These are phyloP conservation scores for Papiliotrema nemorosa DNA, from an alignment of 1,284 basidiomycete species.

Conservation along the genomic window DNA sequence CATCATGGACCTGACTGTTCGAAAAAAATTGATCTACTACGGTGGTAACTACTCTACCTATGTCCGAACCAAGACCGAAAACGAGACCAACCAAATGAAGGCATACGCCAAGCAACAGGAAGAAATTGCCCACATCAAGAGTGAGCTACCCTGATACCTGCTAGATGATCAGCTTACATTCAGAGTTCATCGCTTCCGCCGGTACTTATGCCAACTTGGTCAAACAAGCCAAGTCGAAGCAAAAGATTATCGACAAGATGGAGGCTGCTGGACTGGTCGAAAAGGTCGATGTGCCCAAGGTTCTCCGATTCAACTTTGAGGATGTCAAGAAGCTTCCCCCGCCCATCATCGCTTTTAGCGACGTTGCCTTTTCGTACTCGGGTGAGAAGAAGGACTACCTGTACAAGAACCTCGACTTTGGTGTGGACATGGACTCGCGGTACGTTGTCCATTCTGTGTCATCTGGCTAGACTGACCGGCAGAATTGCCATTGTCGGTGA, in stretches of 20 bases:
- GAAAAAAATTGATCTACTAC: conserved; percentile 71
- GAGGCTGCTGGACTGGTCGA: conserved; percentile 97
- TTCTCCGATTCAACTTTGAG: conserved; percentile 92
- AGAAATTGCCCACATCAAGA: conserved; percentile 96
- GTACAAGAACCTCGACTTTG: conserved; percentile 84
- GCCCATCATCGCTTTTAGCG: conserved; percentile 93
- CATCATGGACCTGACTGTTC: conserved; percentile 86
- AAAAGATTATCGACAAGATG: conserved; percentile 99
- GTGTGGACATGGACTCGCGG: conserved; percentile 68
- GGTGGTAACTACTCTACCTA: conserved; percentile 96
- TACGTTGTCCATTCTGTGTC: conserved; percentile 8
- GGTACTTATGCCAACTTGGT: conserved; percentile 99
- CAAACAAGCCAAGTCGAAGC: conserved; percentile 98
- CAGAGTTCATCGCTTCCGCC: conserved; percentile 91
- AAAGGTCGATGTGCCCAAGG: conserved; percentile 70
- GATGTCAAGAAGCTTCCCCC: conserved; percentile 91
- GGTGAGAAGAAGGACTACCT: conserved; percentile 83
- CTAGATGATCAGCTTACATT: not conserved
- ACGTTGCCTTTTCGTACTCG: conserved; percentile 92
- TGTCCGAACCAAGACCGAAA: conserved; percentile 92
- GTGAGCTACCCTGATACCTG: conserved; percentile 29
- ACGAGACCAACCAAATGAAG: conserved; percentile 99
- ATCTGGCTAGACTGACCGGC: conserved; percentile 4
- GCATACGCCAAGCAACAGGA: conserved; percentile 98
- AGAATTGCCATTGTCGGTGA: conserved; percentile 91